Base-by-base conservation (phyloP, 176 grass and related monocot genomes). In the Ensete ventricosum region DNA sequence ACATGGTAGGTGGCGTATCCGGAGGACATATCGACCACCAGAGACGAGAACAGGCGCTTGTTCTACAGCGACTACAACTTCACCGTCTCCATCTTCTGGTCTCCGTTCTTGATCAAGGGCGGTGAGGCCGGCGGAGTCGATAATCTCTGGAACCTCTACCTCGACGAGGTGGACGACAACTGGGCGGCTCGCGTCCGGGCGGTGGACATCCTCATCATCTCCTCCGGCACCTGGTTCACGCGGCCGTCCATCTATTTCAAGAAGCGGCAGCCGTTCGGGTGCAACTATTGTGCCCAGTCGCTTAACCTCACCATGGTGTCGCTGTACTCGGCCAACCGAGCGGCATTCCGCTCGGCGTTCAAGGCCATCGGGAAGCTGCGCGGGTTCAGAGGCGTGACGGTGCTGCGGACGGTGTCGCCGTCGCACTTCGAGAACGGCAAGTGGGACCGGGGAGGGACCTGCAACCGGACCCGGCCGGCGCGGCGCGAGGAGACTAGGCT, bases 401-500 rank as follows among this genome's bases (percentile, higher is more conserved):
- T 92, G 14, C 59, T 88, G 50, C 77, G 89, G 67, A 80, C 86
- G 71, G 67, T 88, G 63, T 81, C 89, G 27, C 86, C 89, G 19
- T 82, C 86, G 62, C 89, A 92, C 76, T 92, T 88, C 83, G 89
- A 88, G 72, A 72, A 72, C 75, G 86, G 89, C 14, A 72, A 70
- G 67, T 92, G 89, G 89, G 76, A 92, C 83, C 83, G 52, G 76
- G 89, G 89, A 19, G 89, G 86, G 14, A 83, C 81, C 60, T 92
- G 89, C 81, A 76, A 81, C 29, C 83, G 86, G 54, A 86, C 81
- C 24, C 53, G 27, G 50, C 86, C 89, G 55, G 83, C 80, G 76
- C 62, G 73, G 1, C 66, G 77, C 53, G 25, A 26, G 19, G 78
- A 83, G 66, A 78, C 78, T 67, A 13, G 60, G 54, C 58, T 88